A percentile compares a stretch with the other conserved stretches of the same genome.
These are phyloP conservation scores for Thalassiosira exigua DNA, from an alignment of 352 stramenopile species.

Conservation along the genomic window DNA sequence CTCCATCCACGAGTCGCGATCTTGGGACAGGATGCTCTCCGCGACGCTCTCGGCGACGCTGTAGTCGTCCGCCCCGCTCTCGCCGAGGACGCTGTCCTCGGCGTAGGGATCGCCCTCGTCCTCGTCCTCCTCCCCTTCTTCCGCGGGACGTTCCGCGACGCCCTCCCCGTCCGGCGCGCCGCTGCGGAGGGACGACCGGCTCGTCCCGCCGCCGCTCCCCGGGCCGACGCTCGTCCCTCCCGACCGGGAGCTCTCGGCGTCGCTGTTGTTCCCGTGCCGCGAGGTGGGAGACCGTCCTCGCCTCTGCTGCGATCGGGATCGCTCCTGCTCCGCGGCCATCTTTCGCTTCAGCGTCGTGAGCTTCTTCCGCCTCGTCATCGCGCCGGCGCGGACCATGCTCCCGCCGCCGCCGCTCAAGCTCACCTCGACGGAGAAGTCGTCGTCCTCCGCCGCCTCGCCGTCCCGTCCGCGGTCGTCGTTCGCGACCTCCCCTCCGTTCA, in stretches of 20 bases:
- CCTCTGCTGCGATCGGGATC: neutral
- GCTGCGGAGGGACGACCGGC: neutral
- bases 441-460: neutral
- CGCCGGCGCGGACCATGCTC: neutral
- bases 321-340: neutral
- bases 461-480: neutral
- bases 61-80: too few relatives aligned
- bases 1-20: constrained; percentile 40
- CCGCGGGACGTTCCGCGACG: neutral
- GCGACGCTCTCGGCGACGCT: constrained; percentile 2
- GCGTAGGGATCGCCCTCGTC: neutral
- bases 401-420: neutral
- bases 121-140: neutral
- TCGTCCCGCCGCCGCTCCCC: constrained; percentile 6
- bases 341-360: neutral
- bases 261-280: constrained; percentile 21
- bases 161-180: neutral
- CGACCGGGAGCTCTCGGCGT: constrained; percentile 10
- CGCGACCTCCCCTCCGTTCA: neutral
- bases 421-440: neutral
- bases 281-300: constrained; percentile 19
- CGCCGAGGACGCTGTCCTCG: constrained; percentile 1
- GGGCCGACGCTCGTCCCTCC: constrained; percentile 3
- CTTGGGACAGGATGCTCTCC: constrained; percentile 35
- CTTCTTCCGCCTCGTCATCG: neutral